Evolutionary conservation across 306 rosid species (phyloP).

Genomic region (Luffa acutangula): DNA sequence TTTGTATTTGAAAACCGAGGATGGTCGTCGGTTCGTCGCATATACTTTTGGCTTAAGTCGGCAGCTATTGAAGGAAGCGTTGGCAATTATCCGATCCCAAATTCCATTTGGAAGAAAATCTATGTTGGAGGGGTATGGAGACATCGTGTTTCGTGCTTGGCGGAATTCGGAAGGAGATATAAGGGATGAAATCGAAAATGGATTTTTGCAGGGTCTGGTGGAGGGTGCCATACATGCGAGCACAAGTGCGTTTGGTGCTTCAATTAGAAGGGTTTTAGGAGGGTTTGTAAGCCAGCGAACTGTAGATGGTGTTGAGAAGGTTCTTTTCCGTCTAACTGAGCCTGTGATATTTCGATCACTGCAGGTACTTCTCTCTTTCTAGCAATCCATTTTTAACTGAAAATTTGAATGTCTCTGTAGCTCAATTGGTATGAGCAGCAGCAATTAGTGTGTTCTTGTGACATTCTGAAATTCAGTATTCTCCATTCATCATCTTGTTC

Average conservation of each 20-base stretch:
- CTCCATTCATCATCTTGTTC: neutral
- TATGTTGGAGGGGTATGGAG: slow-evolving; percentile 76
- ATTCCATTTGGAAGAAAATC: slow-evolving; percentile 84
- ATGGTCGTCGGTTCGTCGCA: slow-evolving; percentile 68
- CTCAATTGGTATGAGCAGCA: neutral
- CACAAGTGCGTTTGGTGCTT: slow-evolving; percentile 45
- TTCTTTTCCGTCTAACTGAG: slow-evolving; percentile 62
- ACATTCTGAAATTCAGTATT: neutral
- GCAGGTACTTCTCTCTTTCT: slow-evolving; percentile 41
- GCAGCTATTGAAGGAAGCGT: slow-evolving; percentile 57
- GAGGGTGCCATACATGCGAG: slow-evolving; percentile 58
- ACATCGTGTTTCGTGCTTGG: slow-evolving; percentile 81
- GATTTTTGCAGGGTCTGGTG: slow-evolving; percentile 68
- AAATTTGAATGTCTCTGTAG: neutral
- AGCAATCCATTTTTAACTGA: neutral
- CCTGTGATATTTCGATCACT: slow-evolving; percentile 85
- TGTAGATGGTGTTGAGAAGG: slow-evolving; percentile 65
- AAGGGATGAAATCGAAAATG: slow-evolving; percentile 45
- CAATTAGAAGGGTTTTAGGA: slow-evolving; percentile 68
- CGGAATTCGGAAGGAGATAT: slow-evolving; percentile 34
- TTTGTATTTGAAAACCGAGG: slow-evolving; percentile 59
- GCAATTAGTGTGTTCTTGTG: neutral
- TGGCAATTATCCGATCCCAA: slow-evolving; percentile 83
- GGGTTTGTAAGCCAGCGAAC: slow-evolving; percentile 81
- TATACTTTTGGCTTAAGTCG: slow-evolving; percentile 51